phyloP scores from a whole-genome alignment of 2,329 filamentous ascomycete genomes.

The Incumbomyces lentus region DNA sequence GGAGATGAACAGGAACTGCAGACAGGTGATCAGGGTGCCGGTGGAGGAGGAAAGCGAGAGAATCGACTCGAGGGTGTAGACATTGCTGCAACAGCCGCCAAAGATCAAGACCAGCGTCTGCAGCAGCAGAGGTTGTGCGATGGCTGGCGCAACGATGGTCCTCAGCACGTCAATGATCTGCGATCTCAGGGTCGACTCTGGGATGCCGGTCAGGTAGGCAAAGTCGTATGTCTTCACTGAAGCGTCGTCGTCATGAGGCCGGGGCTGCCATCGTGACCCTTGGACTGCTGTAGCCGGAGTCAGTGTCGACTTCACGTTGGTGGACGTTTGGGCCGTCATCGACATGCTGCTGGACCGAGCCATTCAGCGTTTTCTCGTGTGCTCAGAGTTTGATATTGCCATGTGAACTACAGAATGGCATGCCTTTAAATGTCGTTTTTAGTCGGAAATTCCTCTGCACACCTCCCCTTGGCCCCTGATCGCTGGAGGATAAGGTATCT shows the following conservation, averaged over 20 bases:
- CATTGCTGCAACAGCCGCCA: slow-evolving; percentile 90
- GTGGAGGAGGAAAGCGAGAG: slow-evolving; percentile 80
- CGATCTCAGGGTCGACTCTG: not conserved
- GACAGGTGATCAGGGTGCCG: slow-evolving; percentile 76
- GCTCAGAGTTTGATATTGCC: no score
- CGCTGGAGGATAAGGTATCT: no score
- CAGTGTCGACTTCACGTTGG: not conserved
- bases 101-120: slow-evolving; percentile 77
- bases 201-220: slow-evolving; percentile 3
- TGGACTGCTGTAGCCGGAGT: not conserved
- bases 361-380: no score
- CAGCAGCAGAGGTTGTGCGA: slow-evolving; percentile 20
- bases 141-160: slow-evolving; percentile 17
- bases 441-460: no score
- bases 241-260: slow-evolving; percentile 1
- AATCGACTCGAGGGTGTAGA: slow-evolving; percentile 91
- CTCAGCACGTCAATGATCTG: not conserved
- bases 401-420: no score
- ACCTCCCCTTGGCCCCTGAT: no score
- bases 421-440: no score
- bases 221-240: slow-evolving; percentile 4
- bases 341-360: not conserved
- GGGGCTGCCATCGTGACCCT: slow-evolving; percentile 2
- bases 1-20: slow-evolving; percentile 77
- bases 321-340: not conserved